phyloP scores from a whole-genome alignment of 192 early-diverging fungal genomes.

The Neocallimastix lanati region DNA sequence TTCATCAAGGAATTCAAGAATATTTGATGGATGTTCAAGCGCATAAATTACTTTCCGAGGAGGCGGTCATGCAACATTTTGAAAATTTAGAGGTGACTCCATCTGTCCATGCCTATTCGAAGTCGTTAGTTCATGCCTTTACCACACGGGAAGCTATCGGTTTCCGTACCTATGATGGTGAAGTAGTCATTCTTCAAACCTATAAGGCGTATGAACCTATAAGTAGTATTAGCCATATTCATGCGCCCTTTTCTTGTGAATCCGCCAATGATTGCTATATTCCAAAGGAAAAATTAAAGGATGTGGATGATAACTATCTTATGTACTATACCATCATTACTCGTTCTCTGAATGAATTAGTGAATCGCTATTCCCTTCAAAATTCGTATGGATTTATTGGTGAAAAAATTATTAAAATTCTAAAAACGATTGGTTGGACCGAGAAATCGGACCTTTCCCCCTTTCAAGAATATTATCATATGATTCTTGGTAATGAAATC shows the following conservation, averaged over 20 bases:
- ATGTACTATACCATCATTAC: not conserved
- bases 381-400: not conserved
- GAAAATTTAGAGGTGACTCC: not conserved
- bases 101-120: not conserved
- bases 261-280: not conserved
- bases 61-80: not conserved
- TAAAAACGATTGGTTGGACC: not conserved
- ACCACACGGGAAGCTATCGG: not conserved
- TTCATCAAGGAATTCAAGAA: not conserved
- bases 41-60: not conserved
- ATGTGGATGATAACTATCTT: not conserved
- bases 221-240: not conserved
- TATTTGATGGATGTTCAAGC: not conserved
- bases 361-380: not conserved
- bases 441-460: not conserved
- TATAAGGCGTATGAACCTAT: not conserved
- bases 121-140: not conserved
- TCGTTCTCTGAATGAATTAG: not conserved
- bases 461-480: not conserved
- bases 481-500: too few relatives aligned
- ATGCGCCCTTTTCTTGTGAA: not conserved
- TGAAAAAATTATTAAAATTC: not conserved
- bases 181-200: not conserved
- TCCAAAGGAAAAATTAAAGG: not conserved
- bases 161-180: not conserved